These are phyloP conservation scores for Phylloporus arenicola DNA, from an alignment of 768 basidiomycete genomes.

Conservation along the genomic window DNA sequence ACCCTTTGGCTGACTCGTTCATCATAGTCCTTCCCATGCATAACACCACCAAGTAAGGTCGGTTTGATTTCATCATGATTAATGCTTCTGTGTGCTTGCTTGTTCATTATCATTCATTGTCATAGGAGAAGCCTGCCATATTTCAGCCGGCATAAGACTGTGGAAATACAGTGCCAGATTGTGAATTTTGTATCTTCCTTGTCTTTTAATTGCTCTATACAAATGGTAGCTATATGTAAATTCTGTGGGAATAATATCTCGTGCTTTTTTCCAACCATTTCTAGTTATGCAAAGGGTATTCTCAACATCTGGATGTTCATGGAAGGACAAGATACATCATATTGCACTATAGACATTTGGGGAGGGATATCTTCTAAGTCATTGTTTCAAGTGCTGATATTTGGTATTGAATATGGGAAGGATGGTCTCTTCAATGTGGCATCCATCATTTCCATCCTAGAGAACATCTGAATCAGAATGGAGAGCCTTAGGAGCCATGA, in stretches of 20 bases:
- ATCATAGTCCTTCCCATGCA: constrained; percentile 3
- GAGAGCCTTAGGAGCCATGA: not conserved
- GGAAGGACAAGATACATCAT: constrained; percentile 1
- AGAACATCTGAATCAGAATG: not conserved
- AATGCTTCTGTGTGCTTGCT: too few relatives aligned
- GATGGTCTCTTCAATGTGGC: too few relatives aligned
- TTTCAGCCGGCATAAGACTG: not conserved
- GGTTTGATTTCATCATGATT: too few relatives aligned
- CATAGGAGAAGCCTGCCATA: too few relatives aligned
- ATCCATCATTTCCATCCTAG: not conserved
- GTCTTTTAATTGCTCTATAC: constrained; percentile 4
- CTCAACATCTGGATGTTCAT: not conserved
- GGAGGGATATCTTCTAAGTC: too few relatives aligned
- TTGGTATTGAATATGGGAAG: too few relatives aligned
- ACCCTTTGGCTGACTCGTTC: not conserved
- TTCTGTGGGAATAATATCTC: not conserved
- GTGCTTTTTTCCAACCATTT: not conserved
- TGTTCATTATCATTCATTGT: too few relatives aligned
- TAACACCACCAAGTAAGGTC: not conserved
- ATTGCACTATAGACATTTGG: constrained; percentile 1
- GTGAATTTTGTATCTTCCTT: not conserved
- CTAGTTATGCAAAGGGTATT: not conserved
- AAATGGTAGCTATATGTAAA: too few relatives aligned
- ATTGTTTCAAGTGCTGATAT: too few relatives aligned
- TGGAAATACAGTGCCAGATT: not conserved